Conservation (phyloP, 345 rosid species). For the Nephelium lappaceum region DNA sequence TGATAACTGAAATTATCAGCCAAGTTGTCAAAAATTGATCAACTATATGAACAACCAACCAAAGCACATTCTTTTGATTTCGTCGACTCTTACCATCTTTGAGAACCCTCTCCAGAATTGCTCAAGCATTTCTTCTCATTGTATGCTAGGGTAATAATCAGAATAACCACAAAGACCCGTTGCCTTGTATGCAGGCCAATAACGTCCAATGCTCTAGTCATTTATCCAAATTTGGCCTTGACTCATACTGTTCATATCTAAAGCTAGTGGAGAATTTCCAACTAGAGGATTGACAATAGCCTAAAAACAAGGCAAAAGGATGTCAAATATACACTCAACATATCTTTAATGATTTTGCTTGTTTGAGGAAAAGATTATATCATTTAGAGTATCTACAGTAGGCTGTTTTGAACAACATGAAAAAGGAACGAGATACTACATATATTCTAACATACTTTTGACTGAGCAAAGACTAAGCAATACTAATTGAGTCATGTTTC, state of each 20-base stretch:
- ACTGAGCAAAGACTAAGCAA: too few relatives aligned
- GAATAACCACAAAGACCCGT: slow-evolving; percentile 70
- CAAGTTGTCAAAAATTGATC: slow-evolving; percentile 9
- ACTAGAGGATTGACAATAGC: slow-evolving; percentile 84
- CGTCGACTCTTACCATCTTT: slow-evolving; percentile 65
- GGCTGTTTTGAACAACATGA: not conserved
- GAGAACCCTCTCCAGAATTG: slow-evolving; percentile 95
- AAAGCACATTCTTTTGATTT: slow-evolving; percentile 2
- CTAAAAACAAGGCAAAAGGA: slow-evolving; percentile 41
- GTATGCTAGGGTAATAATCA: slow-evolving; percentile 67
- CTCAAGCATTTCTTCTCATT: slow-evolving; percentile 75
- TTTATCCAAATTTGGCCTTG: slow-evolving; percentile 98
- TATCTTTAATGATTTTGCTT: too few relatives aligned
- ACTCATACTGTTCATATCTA: slow-evolving; percentile 96
- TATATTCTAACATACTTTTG: too few relatives aligned
- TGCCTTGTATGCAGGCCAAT: slow-evolving; percentile 94
- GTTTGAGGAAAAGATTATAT: not conserved
- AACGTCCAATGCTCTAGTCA: slow-evolving; percentile 85
- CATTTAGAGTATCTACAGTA: not conserved
- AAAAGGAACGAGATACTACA: too few relatives aligned
- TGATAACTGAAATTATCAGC: slow-evolving; percentile 63
- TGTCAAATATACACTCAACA: not conserved
- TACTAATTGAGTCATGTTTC: too few relatives aligned
- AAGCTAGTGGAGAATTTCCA: slow-evolving; percentile 80
- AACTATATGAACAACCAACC: not conserved